Conservation (phyloP, 23 red algal genomes). For the Gracilaria vermiculophylla region DNA sequence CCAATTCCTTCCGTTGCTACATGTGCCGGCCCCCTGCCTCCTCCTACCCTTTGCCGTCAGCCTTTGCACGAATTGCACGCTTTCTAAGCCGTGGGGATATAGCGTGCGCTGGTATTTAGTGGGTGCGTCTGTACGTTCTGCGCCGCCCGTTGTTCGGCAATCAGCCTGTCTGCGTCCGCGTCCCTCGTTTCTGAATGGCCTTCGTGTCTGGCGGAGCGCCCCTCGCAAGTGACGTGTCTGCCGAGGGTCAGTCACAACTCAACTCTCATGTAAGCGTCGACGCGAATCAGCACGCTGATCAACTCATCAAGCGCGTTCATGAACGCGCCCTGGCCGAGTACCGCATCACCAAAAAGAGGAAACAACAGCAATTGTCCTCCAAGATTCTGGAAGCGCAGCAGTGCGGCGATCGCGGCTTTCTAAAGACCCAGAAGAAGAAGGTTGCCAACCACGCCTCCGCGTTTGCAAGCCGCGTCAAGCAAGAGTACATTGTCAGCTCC, state of each 20-base stretch:
- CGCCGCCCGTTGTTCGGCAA: no score
- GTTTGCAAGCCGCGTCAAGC: constrained; percentile 32
- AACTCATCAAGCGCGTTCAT: constrained; percentile 16
- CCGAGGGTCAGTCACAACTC: not conserved
- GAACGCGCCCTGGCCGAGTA: constrained; percentile 6
- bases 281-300: not conserved
- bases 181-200: no score
- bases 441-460: constrained; percentile 38
- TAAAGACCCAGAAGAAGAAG: constrained; percentile 31
- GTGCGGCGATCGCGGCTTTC: not conserved
- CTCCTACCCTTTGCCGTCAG: no score
- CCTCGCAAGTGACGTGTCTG: no score
- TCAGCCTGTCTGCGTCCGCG: no score
- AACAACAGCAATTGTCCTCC: constrained; percentile 5
- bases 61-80: no score
- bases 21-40: no score
- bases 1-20: no score
- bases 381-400: not conserved
- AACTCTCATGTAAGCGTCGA: not conserved
- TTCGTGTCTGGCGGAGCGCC: no score
- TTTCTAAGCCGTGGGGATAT: no score
- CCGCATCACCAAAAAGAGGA: constrained; percentile 43
- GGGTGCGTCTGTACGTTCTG: no score
- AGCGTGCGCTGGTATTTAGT: no score
- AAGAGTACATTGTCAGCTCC: constrained; percentile 2